phyloP scores from a whole-genome alignment of 2,329 filamentous ascomycete genomes.

The Allantophomopsis lycopodina region DNA sequence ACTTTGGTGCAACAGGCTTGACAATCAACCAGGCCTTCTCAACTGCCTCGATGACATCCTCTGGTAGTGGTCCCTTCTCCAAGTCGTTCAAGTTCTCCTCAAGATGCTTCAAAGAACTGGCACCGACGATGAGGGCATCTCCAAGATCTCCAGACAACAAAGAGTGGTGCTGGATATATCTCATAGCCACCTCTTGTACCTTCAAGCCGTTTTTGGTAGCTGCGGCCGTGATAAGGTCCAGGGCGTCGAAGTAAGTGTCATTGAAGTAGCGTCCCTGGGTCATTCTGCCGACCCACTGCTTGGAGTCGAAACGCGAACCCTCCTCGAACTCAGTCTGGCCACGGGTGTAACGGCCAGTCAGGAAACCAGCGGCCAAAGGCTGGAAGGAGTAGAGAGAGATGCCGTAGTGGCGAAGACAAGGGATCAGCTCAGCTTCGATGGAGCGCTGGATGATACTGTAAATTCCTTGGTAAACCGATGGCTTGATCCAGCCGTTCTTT shows the following conservation, averaged over 20 bases:
- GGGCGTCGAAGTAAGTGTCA: constrained; percentile 47
- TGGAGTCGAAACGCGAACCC: constrained; percentile 19
- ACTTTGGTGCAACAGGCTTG: constrained; percentile 39
- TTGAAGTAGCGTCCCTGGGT: constrained; percentile 42
- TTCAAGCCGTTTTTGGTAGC: constrained; percentile 54
- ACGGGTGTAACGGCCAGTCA: constrained; percentile 33
- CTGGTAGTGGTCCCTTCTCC: constrained; percentile 60
- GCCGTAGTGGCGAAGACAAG: constrained; percentile 41
- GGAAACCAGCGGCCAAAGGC: constrained; percentile 34
- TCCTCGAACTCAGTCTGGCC: constrained; percentile 10
- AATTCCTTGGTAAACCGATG: constrained; percentile 20
- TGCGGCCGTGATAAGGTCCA: constrained; percentile 54
- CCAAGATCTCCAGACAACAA: constrained; percentile 34
- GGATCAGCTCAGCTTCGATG: constrained; percentile 48
- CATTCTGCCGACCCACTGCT: constrained; percentile 32
- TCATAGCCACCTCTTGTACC: constrained; percentile 58
- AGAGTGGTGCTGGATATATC: constrained; percentile 64
- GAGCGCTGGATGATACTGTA: constrained; percentile 22
- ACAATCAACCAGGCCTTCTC: constrained; percentile 67
- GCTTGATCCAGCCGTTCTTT: constrained; percentile 18
- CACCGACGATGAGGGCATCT: constrained; percentile 46
- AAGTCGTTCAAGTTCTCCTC: constrained; percentile 41
- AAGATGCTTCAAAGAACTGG: constrained; percentile 42
- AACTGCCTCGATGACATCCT: constrained; percentile 60
- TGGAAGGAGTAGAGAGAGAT: constrained; percentile 50